Evolutionary conservation across 495 filamentous ascomycete species (phyloP).

Genomic region (Penicillium samsonianum): DNA sequence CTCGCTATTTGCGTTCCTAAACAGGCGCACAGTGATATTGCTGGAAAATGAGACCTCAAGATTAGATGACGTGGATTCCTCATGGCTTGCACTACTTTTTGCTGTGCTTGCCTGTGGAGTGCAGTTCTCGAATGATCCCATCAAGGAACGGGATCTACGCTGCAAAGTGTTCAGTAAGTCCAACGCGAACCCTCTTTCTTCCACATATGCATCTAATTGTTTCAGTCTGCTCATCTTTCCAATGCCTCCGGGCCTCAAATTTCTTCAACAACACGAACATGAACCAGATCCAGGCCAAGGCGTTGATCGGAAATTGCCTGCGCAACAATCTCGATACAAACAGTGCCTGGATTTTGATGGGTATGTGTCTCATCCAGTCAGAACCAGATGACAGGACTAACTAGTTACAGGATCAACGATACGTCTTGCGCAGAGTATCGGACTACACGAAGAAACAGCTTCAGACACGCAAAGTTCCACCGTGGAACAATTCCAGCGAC

Average conservation of each 20-base stretch:
- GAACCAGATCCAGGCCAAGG: conserved; percentile 49
- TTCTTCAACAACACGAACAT: conserved; percentile 50
- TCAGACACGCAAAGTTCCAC: conserved; percentile 21
- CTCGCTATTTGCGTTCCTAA: conserved; percentile 26
- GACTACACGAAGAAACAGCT: conserved; percentile 45
- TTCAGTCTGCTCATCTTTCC: conserved; percentile 53
- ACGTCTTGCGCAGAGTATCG: conserved; percentile 49
- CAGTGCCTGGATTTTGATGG: conserved; percentile 51
- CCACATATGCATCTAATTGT: not conserved
- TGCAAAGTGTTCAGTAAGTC: conserved; percentile 52
- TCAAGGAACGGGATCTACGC: conserved; percentile 50
- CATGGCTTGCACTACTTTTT: conserved; percentile 50
- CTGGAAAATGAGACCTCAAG: not conserved
- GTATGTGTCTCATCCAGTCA: conserved; percentile 15
- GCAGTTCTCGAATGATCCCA: conserved; percentile 66
- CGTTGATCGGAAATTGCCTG: conserved; percentile 52
- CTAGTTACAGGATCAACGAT: conserved; percentile 42
- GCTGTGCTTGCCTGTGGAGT: conserved; percentile 73
- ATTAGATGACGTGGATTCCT: conserved; percentile 11
- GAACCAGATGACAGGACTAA: not conserved
- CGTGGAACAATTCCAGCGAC: not conserved
- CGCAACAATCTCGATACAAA: conserved; percentile 57
- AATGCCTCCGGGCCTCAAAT: conserved; percentile 54
- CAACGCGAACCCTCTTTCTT: too few species aligned
- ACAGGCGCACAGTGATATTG: conserved; percentile 7